Evolutionary conservation across 768 basidiomycete species (phyloP).

Genomic region (Lyophyllum decastes): DNA sequence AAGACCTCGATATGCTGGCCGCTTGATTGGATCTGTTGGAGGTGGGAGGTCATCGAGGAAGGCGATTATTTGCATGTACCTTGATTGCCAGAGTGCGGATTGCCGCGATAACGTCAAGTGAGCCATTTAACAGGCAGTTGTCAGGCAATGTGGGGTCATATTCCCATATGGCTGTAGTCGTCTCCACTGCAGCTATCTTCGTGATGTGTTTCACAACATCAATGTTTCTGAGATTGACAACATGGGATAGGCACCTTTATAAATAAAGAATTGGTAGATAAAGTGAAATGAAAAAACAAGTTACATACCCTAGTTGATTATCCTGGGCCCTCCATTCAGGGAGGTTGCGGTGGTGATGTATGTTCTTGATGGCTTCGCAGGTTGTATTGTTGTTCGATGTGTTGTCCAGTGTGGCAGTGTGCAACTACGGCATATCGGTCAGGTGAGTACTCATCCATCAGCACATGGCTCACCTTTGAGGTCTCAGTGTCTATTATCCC

Average conservation of each 20-base stretch:
- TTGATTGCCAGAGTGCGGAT: constrained; percentile 31
- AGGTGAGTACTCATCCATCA: not conserved
- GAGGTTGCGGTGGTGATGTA: constrained; percentile 9
- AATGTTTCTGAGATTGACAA: constrained; percentile 26
- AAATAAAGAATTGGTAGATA: not conserved
- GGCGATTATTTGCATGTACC: no score
- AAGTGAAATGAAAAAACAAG: not conserved
- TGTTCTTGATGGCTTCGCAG: constrained; percentile 16
- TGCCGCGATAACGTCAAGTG: constrained; percentile 30
- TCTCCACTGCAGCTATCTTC: constrained; percentile 27
- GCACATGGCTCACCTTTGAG: constrained; percentile 21
- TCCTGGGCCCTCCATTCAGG: constrained; percentile 16
- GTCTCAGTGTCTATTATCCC: constrained; percentile 18
- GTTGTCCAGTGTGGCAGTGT: constrained; percentile 24
- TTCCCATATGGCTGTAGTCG: constrained; percentile 31
- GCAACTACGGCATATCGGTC: constrained; percentile 15
- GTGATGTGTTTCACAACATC: constrained; percentile 33
- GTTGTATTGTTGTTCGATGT: constrained; percentile 12
- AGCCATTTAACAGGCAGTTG: constrained; percentile 27
- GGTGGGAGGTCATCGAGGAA: constrained; percentile 3
- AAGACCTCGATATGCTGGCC: constrained; percentile 24
- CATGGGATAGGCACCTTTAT: constrained; percentile 29
- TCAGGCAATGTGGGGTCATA: constrained; percentile 25
- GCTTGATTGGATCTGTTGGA: not conserved
- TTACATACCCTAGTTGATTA: constrained; percentile 22